Base-by-base conservation (phyloP, 176 grass and related monocot genomes). In the Hordeum vulgare region DNA sequence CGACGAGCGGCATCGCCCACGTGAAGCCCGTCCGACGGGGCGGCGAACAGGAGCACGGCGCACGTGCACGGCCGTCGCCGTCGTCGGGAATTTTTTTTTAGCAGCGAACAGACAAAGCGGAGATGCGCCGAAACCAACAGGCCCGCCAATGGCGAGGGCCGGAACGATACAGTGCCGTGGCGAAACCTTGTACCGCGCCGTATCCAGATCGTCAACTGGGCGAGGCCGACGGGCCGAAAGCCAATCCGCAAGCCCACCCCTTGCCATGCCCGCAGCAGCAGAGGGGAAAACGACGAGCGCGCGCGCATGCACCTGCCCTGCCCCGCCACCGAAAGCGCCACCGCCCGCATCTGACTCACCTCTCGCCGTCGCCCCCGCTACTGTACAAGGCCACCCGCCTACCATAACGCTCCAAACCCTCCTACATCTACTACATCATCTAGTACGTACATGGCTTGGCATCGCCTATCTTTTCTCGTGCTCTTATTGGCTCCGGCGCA, bases 231-330 rank as follows among this genome's bases (percentile, higher is more conserved):
- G 42, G 41, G 44, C 44, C 44, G 11, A 41, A 3, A 0, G 3
- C 40, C 40, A n/a, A n/a, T n/a, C n/a, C n/a, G n/a, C n/a, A n/a
- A n/a, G n/a, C n/a, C 64, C 65, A 68, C 68, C 39, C 69, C 41
- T 72, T 1, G 53, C 53, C 53, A 56, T 21, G 53, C n/a, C n/a
- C n/a, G n/a, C 2, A 25, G 57, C 0, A 11, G n/a, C 57, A 25
- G 9, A 56, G 0, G 60, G 2, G 33, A 25, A 76, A 84, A 84
- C 28, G 71, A 47, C 70, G 31, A 36, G 40, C 42, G 70, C 36
- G 15, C 57, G 29, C 41, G 60, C 82, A 53, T 74, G 71, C 71
- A 84, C 82, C 71, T 76, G 82, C 3, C 31, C 31, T 33, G 71
- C 3, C 28, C 41, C 42, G 70, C 72, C 72, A 64, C 60, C 73